These are phyloP conservation scores for Aureobasidium uvarum DNA, from an alignment of 2,329 filamentous ascomycete genomes.

Conservation along the genomic window DNA sequence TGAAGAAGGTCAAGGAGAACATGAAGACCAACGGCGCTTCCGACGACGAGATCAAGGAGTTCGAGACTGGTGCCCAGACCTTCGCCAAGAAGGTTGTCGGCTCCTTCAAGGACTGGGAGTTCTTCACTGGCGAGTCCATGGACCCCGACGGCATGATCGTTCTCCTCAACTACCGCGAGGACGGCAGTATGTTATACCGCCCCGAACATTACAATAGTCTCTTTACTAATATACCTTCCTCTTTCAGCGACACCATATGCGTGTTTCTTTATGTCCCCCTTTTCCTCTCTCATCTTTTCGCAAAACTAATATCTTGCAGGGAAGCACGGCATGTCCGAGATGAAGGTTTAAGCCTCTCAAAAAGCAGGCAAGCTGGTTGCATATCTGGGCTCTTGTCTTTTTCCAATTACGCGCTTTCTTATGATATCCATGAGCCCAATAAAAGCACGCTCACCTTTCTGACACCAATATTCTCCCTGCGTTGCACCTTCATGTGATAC, in stretches of 20 bases:
- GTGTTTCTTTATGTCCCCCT: too few relatives aligned
- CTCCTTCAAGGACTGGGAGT: constrained; percentile 96
- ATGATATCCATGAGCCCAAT: constrained; percentile 28
- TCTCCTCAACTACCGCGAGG: constrained; percentile 96
- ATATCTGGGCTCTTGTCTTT: constrained; percentile 18
- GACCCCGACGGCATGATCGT: constrained; percentile 91
- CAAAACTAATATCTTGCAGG: constrained; percentile 38
- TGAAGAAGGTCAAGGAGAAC: constrained; percentile 78
- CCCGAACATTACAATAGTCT: too few relatives aligned
- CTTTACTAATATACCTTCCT: too few relatives aligned
- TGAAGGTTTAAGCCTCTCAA: constrained; percentile 68
- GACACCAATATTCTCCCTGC: not conserved
- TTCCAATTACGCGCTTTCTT: constrained; percentile 18
- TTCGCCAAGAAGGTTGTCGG: constrained; percentile 79
- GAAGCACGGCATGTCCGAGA: constrained; percentile 88
- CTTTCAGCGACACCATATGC: too few relatives aligned
- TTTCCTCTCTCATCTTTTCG: too few relatives aligned
- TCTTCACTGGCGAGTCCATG: constrained; percentile 90
- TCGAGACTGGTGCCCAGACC: constrained; percentile 70
- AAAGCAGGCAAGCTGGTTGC: constrained; percentile 17
- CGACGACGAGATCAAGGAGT: constrained; percentile 68
- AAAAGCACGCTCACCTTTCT: constrained; percentile 25
- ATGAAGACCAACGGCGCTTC: constrained; percentile 63
- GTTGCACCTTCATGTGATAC: not conserved
- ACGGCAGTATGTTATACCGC: too few relatives aligned